These are phyloP conservation scores for Sarocladiaceae sp. DNA, from an alignment of 2,329 filamentous ascomycete species.

Conservation along the genomic window DNA sequence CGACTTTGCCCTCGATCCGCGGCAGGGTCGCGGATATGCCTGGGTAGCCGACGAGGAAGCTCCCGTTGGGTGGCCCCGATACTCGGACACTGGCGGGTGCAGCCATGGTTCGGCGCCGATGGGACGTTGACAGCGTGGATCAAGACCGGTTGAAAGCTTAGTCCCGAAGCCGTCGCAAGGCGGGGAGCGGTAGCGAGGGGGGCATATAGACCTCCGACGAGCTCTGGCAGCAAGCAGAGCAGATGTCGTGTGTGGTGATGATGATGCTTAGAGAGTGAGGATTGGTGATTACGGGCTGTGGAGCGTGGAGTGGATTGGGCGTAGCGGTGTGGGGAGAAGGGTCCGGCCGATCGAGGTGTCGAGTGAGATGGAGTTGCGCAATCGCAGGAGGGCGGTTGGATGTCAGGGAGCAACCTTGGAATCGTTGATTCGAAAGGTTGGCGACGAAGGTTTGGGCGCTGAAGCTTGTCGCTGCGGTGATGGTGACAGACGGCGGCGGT, in stretches of 20 bases:
- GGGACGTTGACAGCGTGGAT: neutral
- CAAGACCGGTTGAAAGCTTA: neutral
- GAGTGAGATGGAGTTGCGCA: neutral
- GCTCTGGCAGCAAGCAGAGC: conserved; percentile 7
- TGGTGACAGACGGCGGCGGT: neutral
- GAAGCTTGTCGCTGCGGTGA: conserved; percentile 7
- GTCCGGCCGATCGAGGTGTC: neutral
- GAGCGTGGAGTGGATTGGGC: neutral
- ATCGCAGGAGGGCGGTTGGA: neutral
- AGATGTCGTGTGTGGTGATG: neutral
- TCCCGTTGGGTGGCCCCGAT: conserved; percentile 94
- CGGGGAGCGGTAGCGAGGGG: neutral
- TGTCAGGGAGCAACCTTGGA: neutral
- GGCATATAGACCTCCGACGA: neutral
- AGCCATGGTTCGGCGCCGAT: conserved; percentile 20
- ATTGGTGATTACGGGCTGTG: no score
- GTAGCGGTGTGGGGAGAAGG: neutral
- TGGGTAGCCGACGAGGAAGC: conserved; percentile 93
- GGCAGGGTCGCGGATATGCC: conserved; percentile 97
- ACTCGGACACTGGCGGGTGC: conserved; percentile 69
- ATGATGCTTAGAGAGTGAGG: neutral
- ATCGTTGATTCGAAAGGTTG: neutral
- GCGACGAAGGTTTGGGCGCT: neutral
- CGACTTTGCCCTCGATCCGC: conserved; percentile 95
- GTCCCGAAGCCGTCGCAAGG: neutral